These are phyloP conservation scores for Fusarium avenaceum DNA, from an alignment of 2,329 filamentous ascomycete genomes.

Conservation along the genomic window DNA sequence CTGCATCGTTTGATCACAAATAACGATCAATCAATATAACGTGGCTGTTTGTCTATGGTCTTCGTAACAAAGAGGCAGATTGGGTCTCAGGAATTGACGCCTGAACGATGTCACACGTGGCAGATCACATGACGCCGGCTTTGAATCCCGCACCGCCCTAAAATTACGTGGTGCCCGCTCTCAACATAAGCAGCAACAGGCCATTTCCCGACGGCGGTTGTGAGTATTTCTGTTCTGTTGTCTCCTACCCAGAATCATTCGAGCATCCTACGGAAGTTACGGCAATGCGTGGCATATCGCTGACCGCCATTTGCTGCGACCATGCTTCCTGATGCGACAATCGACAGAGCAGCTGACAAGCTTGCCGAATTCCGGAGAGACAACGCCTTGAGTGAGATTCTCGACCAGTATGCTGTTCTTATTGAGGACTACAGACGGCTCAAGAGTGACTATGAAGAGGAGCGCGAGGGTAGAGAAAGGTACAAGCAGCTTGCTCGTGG, in stretches of 20 bases:
- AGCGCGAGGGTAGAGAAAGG: conserved; percentile 64
- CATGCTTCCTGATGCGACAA: conserved; percentile 42
- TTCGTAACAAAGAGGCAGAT: neutral
- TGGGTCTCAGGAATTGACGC: conserved; percentile 13
- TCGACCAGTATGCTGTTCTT: conserved; percentile 55
- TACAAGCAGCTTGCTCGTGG: conserved; percentile 67
- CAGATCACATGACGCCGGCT: conserved; percentile 18
- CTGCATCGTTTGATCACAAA: too few relatives aligned
- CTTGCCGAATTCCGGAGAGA: conserved; percentile 52
- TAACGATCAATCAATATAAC: neutral
- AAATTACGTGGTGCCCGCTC: conserved; percentile 6
- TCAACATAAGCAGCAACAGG: conserved; percentile 19
- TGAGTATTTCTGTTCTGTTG: neutral
- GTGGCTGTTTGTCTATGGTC: neutral
- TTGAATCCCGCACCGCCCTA: conserved; percentile 8
- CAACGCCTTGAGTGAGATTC: conserved; percentile 49
- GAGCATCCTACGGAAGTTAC: neutral
- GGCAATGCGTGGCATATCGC: conserved; percentile 36
- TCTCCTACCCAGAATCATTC: too few relatives aligned
- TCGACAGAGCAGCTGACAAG: conserved; percentile 44
- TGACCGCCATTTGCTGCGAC: conserved; percentile 23
- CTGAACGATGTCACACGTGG: conserved; percentile 19
- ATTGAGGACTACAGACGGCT: conserved; percentile 68
- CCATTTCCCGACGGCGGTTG: neutral
- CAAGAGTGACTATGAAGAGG: conserved; percentile 70